A percentile compares a stretch with the other conserved stretches of the same genome.
These are phyloP conservation scores for Syncephalis fuscata DNA, from an alignment of 371 early-diverging fungal species.

Conservation along the genomic window DNA sequence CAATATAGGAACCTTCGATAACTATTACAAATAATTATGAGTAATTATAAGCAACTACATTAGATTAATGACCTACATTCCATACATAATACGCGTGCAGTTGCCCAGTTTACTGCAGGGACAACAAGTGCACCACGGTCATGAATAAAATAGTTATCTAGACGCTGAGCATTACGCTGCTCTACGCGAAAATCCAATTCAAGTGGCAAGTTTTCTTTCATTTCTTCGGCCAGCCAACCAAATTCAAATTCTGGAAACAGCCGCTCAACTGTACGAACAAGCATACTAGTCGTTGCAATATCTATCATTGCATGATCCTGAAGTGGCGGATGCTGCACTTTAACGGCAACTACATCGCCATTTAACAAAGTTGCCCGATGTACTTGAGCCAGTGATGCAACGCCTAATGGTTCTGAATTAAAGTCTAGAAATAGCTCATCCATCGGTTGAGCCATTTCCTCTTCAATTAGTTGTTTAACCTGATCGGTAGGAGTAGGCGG, in stretches of 20 bases:
- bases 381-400: constrained; percentile 76
- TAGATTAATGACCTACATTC: constrained; percentile 13
- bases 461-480: constrained; percentile 42
- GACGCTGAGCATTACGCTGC: constrained; percentile 48
- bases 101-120: constrained; percentile 23
- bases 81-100: constrained; percentile 24
- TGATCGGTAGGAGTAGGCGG: constrained; percentile 50
- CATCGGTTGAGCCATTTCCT: constrained; percentile 44
- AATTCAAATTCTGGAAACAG: constrained; percentile 81
- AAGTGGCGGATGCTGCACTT: constrained; percentile 76
- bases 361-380: constrained; percentile 44
- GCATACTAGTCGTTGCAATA: constrained; percentile 45
- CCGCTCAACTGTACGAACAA: constrained; percentile 38
- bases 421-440: constrained; percentile 47
- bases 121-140: constrained; percentile 14
- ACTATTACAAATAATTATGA: constrained; percentile 11
- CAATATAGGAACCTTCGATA: constrained; percentile 55
- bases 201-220: constrained; percentile 61
- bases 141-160: constrained; percentile 35
- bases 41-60: not conserved
- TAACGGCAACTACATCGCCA: constrained; percentile 67
- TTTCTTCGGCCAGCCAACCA: constrained; percentile 79
- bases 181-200: constrained; percentile 80
- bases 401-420: constrained; percentile 60
- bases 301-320: constrained; percentile 60